Conservation (phyloP, 106 monocot species). For the Apostasia shenzhenica region DNA sequence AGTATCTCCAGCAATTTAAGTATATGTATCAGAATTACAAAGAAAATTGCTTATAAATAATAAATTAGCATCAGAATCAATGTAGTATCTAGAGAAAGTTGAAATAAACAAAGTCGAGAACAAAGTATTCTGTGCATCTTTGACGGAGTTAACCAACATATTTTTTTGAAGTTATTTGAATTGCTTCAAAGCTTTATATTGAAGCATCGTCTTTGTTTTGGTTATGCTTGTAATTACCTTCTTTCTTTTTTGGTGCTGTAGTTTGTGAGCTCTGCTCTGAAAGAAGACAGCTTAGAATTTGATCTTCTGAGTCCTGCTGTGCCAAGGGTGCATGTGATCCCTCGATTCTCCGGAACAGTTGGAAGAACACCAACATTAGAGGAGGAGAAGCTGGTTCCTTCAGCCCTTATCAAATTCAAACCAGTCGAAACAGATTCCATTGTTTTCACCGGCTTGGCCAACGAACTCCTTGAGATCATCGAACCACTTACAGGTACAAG, state of each 20-base stretch:
- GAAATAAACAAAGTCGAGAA: too few relatives aligned
- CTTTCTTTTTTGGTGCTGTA: slow-evolving; percentile 14
- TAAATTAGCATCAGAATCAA: too few relatives aligned
- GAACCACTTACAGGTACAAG: slow-evolving; percentile 51
- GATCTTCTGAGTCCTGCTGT: slow-evolving; percentile 57
- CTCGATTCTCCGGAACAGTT: slow-evolving; percentile 32
- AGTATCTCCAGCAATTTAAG: too few relatives aligned
- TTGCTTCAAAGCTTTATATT: too few relatives aligned
- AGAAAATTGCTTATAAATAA: too few relatives aligned
- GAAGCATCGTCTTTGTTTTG: too few relatives aligned
- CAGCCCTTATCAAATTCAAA: slow-evolving; percentile 74
- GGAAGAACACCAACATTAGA: slow-evolving; percentile 47
- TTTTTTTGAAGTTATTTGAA: too few relatives aligned
- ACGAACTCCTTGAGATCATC: slow-evolving; percentile 54
- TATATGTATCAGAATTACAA: too few relatives aligned
- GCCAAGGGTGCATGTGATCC: slow-evolving; percentile 40
- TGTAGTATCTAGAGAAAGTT: too few relatives aligned
- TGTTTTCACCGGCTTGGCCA: slow-evolving; percentile 61
- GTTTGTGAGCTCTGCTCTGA: slow-evolving; percentile 79
- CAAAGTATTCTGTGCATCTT: too few relatives aligned
- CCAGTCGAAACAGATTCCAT: slow-evolving; percentile 65
- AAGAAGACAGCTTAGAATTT: slow-evolving; percentile 74
- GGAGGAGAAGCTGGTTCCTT: slow-evolving; percentile 80
- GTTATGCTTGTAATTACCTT: too few relatives aligned
- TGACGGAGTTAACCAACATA: too few relatives aligned